phyloP scores from a whole-genome alignment of 2,329 filamentous ascomycete species.

The Cercospora brassicicola region DNA sequence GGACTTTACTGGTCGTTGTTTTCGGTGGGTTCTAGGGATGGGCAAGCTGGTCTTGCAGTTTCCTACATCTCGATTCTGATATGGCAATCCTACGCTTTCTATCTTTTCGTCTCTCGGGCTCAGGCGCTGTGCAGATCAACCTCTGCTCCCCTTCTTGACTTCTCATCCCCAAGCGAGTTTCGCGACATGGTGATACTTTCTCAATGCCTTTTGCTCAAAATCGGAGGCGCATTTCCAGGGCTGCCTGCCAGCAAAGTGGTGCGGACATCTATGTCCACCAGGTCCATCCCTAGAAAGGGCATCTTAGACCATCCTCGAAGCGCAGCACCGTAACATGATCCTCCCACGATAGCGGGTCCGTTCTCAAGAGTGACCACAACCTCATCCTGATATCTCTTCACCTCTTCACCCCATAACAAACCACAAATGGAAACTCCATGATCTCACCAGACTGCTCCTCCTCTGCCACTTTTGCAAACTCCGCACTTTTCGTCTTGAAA shows the following conservation, averaged over 20 bases:
- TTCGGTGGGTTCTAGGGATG: neutral
- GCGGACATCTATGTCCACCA: neutral
- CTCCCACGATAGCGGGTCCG: too few relatives aligned
- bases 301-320: neutral
- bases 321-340: too few relatives aligned
- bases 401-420: slow-evolving; percentile 28
- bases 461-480: slow-evolving; percentile 24
- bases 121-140: neutral
- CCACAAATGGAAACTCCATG: slow-evolving; percentile 32
- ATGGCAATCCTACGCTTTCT: neutral
- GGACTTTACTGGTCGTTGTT: neutral
- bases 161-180: too few relatives aligned
- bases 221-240: neutral
- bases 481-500: slow-evolving; percentile 25
- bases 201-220: too few relatives aligned
- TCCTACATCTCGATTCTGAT: neutral
- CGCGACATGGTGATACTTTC: too few relatives aligned
- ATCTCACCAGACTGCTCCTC: slow-evolving; percentile 20
- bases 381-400: neutral
- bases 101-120: neutral
- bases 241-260: neutral
- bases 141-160: neutral
- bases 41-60: neutral
- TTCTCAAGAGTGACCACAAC: neutral
- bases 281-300: neutral